Evolutionary conservation across 192 early-diverging fungal species (phyloP), one percentile per base, ranked within the genome.

Genomic region (Backusella tarrabulga): DNA sequence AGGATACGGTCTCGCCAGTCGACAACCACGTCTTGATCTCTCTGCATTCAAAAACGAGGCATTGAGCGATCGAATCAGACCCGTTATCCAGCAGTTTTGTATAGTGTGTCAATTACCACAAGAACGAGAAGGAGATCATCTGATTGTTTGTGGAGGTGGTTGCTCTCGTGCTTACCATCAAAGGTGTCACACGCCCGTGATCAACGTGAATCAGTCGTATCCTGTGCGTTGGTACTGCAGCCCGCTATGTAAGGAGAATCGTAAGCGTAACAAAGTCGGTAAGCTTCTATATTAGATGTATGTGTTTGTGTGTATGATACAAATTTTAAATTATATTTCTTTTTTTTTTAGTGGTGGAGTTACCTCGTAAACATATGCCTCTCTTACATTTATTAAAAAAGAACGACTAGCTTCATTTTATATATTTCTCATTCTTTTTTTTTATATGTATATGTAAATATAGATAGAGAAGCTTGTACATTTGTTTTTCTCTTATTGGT

Each of bases 1-100:
- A 83, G 96, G 96, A 54, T 97, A 96, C 73, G 96, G 96, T 26
- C 95, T 96, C 75, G 93, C 93, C 0, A 94, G 92, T 79, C 96
- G 95, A 81, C 83, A 93, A 82, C 93, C 93, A 52, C 92, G 96
- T 19, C 87, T 97, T 29, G 93, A 97, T 77, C 85, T 97, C 71
- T 90, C 90, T 41, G 85, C 84, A 69, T 97, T 95, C 79, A 83
- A 4, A 9, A 26, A 75, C 44, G 60, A 41, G 67, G n/a, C 11
- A 26, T 68, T 44, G 14, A 4, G 67, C 7, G 60, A 34, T 14
- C 36, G 38, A n/a, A 15, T 0, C 23, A 40, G 38, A 32, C 60
- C 74, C 5, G 23, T 67, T 11, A 42, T 68, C 9, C 60, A 68
- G 50, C 23, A 42, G 14, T 67, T 67, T 46, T 75, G 60, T 42